A percentile compares a stretch with the other conserved stretches of the same genome.
Evolutionary conservation across 352 stramenopile species (phyloP).

Genomic region (Elongisporangium anandrum): DNA sequence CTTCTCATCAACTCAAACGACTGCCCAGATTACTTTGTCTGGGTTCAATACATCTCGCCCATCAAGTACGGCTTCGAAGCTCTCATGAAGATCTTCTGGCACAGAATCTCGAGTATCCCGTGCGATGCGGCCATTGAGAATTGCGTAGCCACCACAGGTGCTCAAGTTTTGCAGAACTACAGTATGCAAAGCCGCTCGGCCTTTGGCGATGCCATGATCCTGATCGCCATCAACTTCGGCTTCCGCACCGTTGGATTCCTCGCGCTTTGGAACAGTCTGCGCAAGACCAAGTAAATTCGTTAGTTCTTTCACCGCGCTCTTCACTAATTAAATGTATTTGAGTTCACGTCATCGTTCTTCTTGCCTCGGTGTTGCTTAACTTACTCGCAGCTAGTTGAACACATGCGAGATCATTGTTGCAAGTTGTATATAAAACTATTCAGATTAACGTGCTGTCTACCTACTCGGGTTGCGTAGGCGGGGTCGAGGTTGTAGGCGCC

Average conservation of each 20-base stretch:
- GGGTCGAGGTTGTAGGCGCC: neutral
- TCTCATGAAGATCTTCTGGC: slow-evolving; percentile 49
- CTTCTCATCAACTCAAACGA: slow-evolving; percentile 38
- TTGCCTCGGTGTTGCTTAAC: too few relatives aligned
- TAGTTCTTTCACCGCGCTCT: neutral
- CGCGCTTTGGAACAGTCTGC: slow-evolving; percentile 10
- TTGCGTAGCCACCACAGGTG: slow-evolving; percentile 29
- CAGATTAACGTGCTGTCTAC: neutral
- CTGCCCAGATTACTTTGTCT: slow-evolving; percentile 44
- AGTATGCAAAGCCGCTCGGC: slow-evolving; percentile 32
- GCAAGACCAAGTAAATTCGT: neutral
- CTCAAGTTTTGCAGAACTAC: slow-evolving; percentile 41
- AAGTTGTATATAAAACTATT: neutral
- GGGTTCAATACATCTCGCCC: slow-evolving; percentile 59
- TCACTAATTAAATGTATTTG: too few relatives aligned
- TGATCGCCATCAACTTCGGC: slow-evolving; percentile 28
- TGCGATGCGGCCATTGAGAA: slow-evolving; percentile 21
- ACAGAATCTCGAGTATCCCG: slow-evolving; percentile 24
- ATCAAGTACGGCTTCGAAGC: slow-evolving; percentile 49
- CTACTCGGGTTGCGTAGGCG: neutral
- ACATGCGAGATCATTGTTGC: neutral
- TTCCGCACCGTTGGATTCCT: slow-evolving; percentile 29
- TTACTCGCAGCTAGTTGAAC: too few relatives aligned
- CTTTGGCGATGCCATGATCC: slow-evolving; percentile 24
- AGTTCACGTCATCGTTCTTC: neutral